These are phyloP conservation scores for Torrubiella hemipterigena DNA, from an alignment of 2,329 filamentous ascomycete species.

Conservation along the genomic window DNA sequence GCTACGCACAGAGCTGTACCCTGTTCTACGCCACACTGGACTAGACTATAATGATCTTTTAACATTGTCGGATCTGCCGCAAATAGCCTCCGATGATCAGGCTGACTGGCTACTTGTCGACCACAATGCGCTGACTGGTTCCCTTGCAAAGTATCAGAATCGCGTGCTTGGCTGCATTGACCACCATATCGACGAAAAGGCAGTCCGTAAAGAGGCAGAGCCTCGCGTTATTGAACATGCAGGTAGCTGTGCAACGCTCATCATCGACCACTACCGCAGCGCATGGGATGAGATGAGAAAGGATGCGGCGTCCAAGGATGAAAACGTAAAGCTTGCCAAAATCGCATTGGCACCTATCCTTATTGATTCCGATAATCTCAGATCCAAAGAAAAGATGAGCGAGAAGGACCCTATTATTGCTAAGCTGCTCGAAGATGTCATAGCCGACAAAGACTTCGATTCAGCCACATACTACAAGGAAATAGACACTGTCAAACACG, in stretches of 20 bases:
- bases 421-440: slow-evolving; percentile 41
- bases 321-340: slow-evolving; percentile 50
- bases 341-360: slow-evolving; percentile 60
- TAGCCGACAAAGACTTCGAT: slow-evolving; percentile 33
- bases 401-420: slow-evolving; percentile 47
- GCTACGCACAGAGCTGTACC: slow-evolving; percentile 61
- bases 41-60: slow-evolving; percentile 51
- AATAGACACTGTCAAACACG: slow-evolving; percentile 53
- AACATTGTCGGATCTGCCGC: slow-evolving; percentile 41
- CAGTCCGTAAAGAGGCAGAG: slow-evolving; percentile 31
- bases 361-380: slow-evolving; percentile 59
- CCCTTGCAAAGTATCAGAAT: slow-evolving; percentile 37
- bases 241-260: slow-evolving; percentile 63
- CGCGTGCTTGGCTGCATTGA: slow-evolving; percentile 58
- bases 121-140: slow-evolving; percentile 62
- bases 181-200: slow-evolving; percentile 64
- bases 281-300: slow-evolving; percentile 43
- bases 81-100: slow-evolving; percentile 37
- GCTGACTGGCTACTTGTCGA: slow-evolving; percentile 67
- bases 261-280: slow-evolving; percentile 45
- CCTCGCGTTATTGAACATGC: slow-evolving; percentile 52
- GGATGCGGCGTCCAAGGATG: slow-evolving; percentile 13
- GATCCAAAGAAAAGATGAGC: slow-evolving; percentile 51
- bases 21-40: slow-evolving; percentile 49
- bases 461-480: slow-evolving; percentile 44